These are phyloP conservation scores for Suillus clintonianus DNA, from an alignment of 768 basidiomycete species.

Conservation along the genomic window DNA sequence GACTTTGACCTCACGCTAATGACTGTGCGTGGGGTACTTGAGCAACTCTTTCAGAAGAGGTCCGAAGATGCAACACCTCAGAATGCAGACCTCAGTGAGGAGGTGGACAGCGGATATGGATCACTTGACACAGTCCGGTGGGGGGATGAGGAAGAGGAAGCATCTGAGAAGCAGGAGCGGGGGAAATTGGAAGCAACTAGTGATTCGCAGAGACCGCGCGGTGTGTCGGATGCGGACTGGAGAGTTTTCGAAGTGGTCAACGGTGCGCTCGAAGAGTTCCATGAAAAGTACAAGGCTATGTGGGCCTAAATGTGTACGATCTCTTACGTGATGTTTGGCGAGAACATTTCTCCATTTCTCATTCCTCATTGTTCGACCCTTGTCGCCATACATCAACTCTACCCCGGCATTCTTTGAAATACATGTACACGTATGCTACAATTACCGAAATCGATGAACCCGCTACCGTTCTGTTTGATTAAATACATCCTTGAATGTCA, in stretches of 20 bases:
- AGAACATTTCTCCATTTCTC: background rate
- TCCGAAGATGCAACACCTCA: conserved; percentile 16
- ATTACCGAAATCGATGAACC: background rate
- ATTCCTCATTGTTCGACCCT: too few species aligned
- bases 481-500: conserved; percentile 36
- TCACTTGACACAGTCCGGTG: conserved; percentile 30
- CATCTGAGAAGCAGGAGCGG: background rate
- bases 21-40: conserved; percentile 50
- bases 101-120: conserved; percentile 37
- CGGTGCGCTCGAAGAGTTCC: conserved; percentile 48
- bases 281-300: conserved; percentile 61
- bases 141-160: conserved; percentile 18
- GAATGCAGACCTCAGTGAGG: conserved; percentile 20
- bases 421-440: background rate
- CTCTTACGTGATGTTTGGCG: background rate
- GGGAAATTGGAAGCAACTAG: background rate
- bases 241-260: conserved; percentile 52
- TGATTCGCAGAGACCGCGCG: conserved; percentile 29
- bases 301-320: conserved; percentile 45
- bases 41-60: conserved; percentile 42
- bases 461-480: background rate
- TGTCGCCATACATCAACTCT: too few species aligned
- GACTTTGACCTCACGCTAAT: conserved; percentile 56
- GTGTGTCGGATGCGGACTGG: conserved; percentile 53
- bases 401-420: background rate